Conservation (phyloP, 2,329 filamentous ascomycete genomes). For the Ceratocystis alfenasii region DNA sequence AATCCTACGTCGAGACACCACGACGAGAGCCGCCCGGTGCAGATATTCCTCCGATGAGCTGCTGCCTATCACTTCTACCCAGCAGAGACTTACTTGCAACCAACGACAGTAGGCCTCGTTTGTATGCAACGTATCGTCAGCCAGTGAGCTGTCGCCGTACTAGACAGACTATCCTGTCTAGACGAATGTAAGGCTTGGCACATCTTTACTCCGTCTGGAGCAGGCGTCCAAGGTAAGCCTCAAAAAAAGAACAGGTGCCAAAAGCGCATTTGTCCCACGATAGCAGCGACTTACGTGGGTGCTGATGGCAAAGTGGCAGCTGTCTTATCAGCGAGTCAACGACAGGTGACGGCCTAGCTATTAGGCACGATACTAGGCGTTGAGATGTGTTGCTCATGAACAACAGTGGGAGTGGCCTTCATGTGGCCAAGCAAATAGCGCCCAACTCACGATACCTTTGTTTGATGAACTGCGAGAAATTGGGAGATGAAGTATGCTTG, state of each 20-base stretch:
- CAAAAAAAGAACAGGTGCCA: neutral
- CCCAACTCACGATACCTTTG: neutral
- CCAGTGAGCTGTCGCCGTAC: slow-evolving; percentile 1
- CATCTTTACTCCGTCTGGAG: slow-evolving; percentile 6
- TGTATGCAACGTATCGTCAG: slow-evolving; percentile 6
- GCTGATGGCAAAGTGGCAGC: neutral
- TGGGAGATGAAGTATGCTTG: neutral
- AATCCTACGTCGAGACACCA: neutral
- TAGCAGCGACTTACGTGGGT: neutral
- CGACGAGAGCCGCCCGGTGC: neutral
- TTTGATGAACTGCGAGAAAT: neutral
- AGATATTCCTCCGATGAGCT: neutral
- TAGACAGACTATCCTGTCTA: neutral
- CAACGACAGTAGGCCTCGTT: neutral
- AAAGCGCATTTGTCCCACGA: neutral
- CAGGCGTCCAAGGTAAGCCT: neutral
- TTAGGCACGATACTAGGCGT: neutral
- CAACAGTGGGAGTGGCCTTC: neutral
- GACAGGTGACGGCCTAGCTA: neutral
- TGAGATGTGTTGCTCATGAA: neutral
- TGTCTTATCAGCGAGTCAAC: neutral
- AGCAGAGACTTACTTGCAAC: neutral
- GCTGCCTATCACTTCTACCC: neutral
- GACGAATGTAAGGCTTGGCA: slow-evolving; percentile 1
- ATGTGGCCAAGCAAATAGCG: neutral